Evolutionary conservation across 2,329 filamentous ascomycete genomes (phyloP).

Genomic region (Ciborinia camelliae): DNA sequence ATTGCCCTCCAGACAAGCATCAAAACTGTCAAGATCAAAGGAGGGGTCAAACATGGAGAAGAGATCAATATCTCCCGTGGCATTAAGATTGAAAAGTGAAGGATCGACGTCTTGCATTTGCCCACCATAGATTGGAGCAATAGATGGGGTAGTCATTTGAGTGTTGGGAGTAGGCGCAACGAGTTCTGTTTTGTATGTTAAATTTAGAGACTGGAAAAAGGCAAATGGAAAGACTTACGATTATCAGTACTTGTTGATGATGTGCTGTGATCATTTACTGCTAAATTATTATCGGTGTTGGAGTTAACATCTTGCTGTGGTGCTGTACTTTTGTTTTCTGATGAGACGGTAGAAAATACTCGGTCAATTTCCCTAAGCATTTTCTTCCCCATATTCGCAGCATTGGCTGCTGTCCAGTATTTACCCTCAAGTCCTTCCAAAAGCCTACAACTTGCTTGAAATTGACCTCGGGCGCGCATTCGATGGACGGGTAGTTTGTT

Average conservation of each 20-base stretch:
- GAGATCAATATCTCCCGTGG: slow-evolving; percentile 24
- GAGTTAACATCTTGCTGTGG: not conserved
- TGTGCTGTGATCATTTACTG: not conserved
- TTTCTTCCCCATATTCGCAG: slow-evolving; percentile 30
- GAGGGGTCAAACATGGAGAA: slow-evolving; percentile 32
- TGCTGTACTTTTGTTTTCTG: not conserved
- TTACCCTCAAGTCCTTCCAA: slow-evolving; percentile 52
- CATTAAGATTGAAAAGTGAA: slow-evolving; percentile 24
- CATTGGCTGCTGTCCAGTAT: slow-evolving; percentile 52
- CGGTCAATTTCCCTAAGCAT: slow-evolving; percentile 31
- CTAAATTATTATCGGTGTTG: not conserved
- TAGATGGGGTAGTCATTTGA: not conserved
- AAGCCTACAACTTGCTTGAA: slow-evolving; percentile 52
- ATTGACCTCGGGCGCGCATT: slow-evolving; percentile 51
- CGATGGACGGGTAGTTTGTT: slow-evolving; percentile 58
- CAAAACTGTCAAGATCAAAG: slow-evolving; percentile 30
- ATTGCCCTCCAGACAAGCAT: slow-evolving; percentile 29
- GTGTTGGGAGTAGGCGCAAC: not conserved
- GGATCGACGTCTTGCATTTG: slow-evolving; percentile 24
- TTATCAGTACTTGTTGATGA: not conserved
- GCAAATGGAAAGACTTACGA: not conserved
- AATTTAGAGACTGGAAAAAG: not conserved
- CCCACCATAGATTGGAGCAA: not conserved
- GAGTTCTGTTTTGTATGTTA: not conserved
- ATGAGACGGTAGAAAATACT: slow-evolving; percentile 24